Evolutionary conservation across 2,329 filamentous ascomycete species (phyloP).

Genomic region (Hypoxylon sp.): DNA sequence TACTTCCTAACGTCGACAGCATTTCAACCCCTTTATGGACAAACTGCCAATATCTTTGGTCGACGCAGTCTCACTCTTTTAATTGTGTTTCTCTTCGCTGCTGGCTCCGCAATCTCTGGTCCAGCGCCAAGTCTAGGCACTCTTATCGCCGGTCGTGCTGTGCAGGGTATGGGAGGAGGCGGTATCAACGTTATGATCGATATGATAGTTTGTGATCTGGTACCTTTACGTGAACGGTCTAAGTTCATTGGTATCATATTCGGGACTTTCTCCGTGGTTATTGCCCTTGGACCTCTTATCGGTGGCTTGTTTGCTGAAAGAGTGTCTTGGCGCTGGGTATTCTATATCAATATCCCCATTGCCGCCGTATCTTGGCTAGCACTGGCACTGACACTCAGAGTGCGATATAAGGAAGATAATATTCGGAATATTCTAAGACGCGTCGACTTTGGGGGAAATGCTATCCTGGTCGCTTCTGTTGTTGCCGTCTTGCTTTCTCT

Average conservation of each 20-base stretch:
- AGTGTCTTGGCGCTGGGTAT: slow-evolving; percentile 58
- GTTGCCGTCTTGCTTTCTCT: slow-evolving; percentile 54
- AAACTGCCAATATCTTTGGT: slow-evolving; percentile 64
- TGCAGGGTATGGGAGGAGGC: slow-evolving; percentile 59
- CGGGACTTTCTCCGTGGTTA: slow-evolving; percentile 52
- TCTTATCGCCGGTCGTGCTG: slow-evolving; percentile 57
- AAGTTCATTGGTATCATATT: slow-evolving; percentile 56
- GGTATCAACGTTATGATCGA: slow-evolving; percentile 15
- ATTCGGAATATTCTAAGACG: slow-evolving; percentile 39
- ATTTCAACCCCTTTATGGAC: slow-evolving; percentile 62
- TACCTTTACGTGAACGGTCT: slow-evolving; percentile 61
- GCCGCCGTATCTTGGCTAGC: slow-evolving; percentile 49
- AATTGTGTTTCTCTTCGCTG: slow-evolving; percentile 58
- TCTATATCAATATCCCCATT: slow-evolving; percentile 55
- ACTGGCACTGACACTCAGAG: slow-evolving; percentile 51
- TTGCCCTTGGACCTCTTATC: slow-evolving; percentile 51
- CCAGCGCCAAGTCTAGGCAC: slow-evolving; percentile 56
- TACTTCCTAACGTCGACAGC: slow-evolving; percentile 53
- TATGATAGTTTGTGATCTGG: slow-evolving; percentile 64
- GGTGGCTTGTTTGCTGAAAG: slow-evolving; percentile 39
- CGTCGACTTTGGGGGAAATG: slow-evolving; percentile 58
- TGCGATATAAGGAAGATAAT: slow-evolving; percentile 45
- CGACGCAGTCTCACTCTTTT: slow-evolving; percentile 55
- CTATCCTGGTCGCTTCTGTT: slow-evolving; percentile 54
- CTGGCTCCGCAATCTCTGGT: slow-evolving; percentile 62